A percentile compares a stretch with the other conserved stretches of the same genome.
Evolutionary conservation across 495 filamentous ascomycete genomes (phyloP).

Genomic region (Antarctomyces pellizariae): DNA sequence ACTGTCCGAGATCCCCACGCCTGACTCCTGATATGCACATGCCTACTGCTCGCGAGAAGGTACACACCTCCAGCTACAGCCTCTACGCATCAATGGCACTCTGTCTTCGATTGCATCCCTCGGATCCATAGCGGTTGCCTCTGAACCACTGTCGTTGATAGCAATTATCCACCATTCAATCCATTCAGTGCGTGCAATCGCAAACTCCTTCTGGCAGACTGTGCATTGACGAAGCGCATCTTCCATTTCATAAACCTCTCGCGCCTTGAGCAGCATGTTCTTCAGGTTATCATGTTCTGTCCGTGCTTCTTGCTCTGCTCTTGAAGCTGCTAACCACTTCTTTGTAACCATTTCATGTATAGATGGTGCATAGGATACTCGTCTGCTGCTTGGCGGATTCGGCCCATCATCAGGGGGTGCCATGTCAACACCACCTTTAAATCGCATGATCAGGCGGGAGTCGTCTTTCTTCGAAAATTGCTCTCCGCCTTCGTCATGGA

Average conservation of each 20-base stretch:
- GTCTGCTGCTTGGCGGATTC: neutral
- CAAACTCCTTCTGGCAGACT: slow-evolving; percentile 30
- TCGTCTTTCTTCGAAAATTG: slow-evolving; percentile 1
- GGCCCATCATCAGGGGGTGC: slow-evolving; percentile 4
- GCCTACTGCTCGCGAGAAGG: too few relatives aligned
- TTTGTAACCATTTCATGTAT: slow-evolving; percentile 10
- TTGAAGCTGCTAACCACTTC: slow-evolving; percentile 9
- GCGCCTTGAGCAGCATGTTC: slow-evolving; percentile 5
- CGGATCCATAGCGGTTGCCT: slow-evolving; percentile 7
- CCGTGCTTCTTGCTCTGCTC: too few relatives aligned
- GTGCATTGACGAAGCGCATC: slow-evolving; percentile 33
- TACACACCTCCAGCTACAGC: slow-evolving; percentile 44
- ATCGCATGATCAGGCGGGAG: slow-evolving; percentile 8
- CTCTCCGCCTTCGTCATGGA: slow-evolving; percentile 7
- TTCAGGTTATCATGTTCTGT: slow-evolving; percentile 7
- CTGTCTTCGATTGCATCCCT: slow-evolving; percentile 14
- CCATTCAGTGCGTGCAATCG: slow-evolving; percentile 41
- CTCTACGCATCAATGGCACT: slow-evolving; percentile 37
- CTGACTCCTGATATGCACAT: neutral
- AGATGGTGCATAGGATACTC: slow-evolving; percentile 9
- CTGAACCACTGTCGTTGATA: slow-evolving; percentile 3
- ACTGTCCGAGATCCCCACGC: neutral
- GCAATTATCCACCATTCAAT: slow-evolving; percentile 45
- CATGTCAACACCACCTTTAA: slow-evolving; percentile 2
- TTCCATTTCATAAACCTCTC: slow-evolving; percentile 18